A percentile compares a stretch with the other conserved stretches of the same genome.
Evolutionary conservation across 768 basidiomycete genomes (phyloP).

Genomic region (Amanita thiersii): DNA sequence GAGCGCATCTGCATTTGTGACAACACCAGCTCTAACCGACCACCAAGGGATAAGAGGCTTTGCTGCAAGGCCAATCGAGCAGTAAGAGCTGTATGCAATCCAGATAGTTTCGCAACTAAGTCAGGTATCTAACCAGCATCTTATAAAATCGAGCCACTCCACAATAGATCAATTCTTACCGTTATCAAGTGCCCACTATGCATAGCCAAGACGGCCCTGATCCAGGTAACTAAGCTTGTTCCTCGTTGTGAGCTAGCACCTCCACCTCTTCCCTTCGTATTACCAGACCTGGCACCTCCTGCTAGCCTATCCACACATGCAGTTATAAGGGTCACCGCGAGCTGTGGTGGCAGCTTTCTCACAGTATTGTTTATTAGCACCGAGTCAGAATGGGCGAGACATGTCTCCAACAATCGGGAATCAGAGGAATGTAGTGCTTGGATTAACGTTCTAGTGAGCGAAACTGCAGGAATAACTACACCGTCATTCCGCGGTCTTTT

Average conservation of each 20-base stretch:
- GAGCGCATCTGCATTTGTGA: constrained; percentile 89
- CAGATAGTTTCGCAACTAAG: constrained; percentile 78
- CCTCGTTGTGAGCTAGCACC: constrained; percentile 77
- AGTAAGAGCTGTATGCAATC: constrained; percentile 74
- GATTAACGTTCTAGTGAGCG: constrained; percentile 87
- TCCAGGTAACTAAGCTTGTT: constrained; percentile 63
- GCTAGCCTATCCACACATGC: constrained; percentile 88
- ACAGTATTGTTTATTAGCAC: constrained; percentile 82
- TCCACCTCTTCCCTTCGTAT: constrained; percentile 70
- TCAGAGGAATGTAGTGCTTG: constrained; percentile 97
- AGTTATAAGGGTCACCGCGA: constrained; percentile 78
- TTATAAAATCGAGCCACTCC: constrained; percentile 8
- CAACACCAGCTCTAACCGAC: constrained; percentile 88
- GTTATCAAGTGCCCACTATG: constrained; percentile 94
- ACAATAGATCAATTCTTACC: constrained; percentile 37
- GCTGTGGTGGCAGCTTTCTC: constrained; percentile 73
- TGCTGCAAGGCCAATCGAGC: constrained; percentile 77
- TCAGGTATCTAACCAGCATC: constrained; percentile 69
- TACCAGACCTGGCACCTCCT: constrained; percentile 59
- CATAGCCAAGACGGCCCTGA: constrained; percentile 72
- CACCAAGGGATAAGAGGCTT: constrained; percentile 76
- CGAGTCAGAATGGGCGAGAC: constrained; percentile 77
- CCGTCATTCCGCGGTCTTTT: constrained; percentile 24
- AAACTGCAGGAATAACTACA: constrained; percentile 64
- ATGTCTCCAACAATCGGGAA: constrained; percentile 77